These are phyloP conservation scores for Phytophthora pinifolia DNA, from an alignment of 352 stramenopile genomes.

Conservation along the genomic window DNA sequence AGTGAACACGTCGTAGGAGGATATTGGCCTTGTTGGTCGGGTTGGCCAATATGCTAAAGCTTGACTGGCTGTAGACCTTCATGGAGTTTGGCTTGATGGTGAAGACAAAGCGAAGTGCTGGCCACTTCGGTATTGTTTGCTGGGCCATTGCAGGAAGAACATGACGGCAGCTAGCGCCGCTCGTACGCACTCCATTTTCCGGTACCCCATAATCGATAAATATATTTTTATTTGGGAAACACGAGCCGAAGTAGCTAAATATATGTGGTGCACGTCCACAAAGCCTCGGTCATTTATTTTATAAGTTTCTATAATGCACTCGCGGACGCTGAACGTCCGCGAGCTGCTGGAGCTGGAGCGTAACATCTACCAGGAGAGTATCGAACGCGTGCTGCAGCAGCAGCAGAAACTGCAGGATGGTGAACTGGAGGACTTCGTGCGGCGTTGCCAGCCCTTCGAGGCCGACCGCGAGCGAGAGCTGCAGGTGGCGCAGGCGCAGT, in stretches of 20 bases:
- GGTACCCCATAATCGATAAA: too few species aligned
- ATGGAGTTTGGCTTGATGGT: conserved; percentile 34
- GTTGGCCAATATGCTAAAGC: conserved; percentile 29
- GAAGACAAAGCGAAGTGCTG: conserved; percentile 30
- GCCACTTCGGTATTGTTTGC: conserved; percentile 1
- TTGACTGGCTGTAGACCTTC: conserved; percentile 26
- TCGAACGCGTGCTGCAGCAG: conserved; percentile 57
- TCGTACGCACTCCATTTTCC: too few species aligned
- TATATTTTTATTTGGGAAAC: too few species aligned
- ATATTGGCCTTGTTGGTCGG: conserved; percentile 8
- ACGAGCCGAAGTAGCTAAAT: too few species aligned
- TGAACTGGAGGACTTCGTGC: conserved; percentile 60
- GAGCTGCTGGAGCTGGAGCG: conserved; percentile 80
- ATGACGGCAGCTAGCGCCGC: too few species aligned
- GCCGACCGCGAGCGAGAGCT: conserved; percentile 47
- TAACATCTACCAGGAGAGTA: conserved; percentile 84
- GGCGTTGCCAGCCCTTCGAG: conserved; percentile 61
- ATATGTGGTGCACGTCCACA: too few species aligned
- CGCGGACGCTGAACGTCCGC: conserved; percentile 65
- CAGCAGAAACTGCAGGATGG: conserved; percentile 49
- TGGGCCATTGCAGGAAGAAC: too few species aligned
- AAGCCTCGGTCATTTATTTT: too few species aligned
- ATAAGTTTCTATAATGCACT: too few species aligned
- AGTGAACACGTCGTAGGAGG: conserved; percentile 18
- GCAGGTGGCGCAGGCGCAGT: conserved; percentile 49